phyloP scores from a whole-genome alignment of 441 rosid genomes.

The Euphorbia celastroides region DNA sequence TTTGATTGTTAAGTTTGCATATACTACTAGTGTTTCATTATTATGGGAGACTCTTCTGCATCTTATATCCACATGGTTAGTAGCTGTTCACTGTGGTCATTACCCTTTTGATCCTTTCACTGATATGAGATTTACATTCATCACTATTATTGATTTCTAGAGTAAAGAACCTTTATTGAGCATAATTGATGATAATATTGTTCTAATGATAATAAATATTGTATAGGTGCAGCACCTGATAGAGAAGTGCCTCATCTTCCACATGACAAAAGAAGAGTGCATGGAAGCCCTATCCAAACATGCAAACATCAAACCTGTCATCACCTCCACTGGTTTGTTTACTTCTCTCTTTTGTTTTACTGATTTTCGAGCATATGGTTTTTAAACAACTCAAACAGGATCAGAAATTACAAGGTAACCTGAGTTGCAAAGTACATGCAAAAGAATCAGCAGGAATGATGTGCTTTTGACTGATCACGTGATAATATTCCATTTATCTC shows the following conservation, averaged over 20 bases:
- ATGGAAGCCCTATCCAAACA: slow-evolving; percentile 87
- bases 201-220: not conserved
- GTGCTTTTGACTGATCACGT: no score
- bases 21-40: not conserved
- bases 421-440: no score
- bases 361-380: no score
- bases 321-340: slow-evolving; percentile 83
- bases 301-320: slow-evolving; percentile 87
- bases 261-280: slow-evolving; percentile 92
- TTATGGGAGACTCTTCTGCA: slow-evolving; percentile 36
- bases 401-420: no score
- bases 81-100: not conserved
- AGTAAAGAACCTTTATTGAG: no score
- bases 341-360: not conserved
- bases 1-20: not conserved
- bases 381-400: no score
- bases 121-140: no score
- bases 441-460: no score
- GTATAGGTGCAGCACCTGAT: slow-evolving; percentile 87
- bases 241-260: slow-evolving; percentile 87
- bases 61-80: slow-evolving; percentile 75
- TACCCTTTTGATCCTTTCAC: no score
- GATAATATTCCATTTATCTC: no score
- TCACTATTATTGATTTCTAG: no score
- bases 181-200: no score